Base-by-base conservation (phyloP, 2,329 filamentous ascomycete species). In the Aspergillus quadrilineatus region DNA sequence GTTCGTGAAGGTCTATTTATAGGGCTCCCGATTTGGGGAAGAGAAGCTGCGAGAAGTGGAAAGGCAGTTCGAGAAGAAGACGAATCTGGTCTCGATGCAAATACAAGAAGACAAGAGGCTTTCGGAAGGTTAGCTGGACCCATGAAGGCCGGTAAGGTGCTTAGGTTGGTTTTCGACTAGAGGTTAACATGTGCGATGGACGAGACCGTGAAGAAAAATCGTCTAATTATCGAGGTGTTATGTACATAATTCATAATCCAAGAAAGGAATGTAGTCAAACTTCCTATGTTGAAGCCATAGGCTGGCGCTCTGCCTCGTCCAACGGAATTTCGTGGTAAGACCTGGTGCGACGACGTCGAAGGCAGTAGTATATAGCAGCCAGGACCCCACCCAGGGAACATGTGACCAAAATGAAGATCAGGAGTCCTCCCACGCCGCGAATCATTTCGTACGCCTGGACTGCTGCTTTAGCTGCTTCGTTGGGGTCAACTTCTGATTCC, bases 401-500 rank as follows among this genome's bases (percentile, higher is more conserved):
- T 2, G 54, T 41, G n/a, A 67, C 36, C 36, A 69, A 46, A 37
- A 72, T 60, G 51, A 70, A 64, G 22, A 73, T 64, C 39, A 73
- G 44, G 3, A 73, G 52, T 17, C 63, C 65, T 4, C 69, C 67
- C 2, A 72, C 57, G 12, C 65, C 66, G 43, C 63, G 67, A 22
- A 73, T 63, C 26, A 72, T 56, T 12, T 72, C 67, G 55, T 67
- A 70, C 7, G 70, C 70, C 57, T 65, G 65, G 56, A 60, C 63
- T 28, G 67, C 63, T 3, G 66, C 58, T 46, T 67, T 65, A 55
- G 69, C 67, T 10, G 66, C 65, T 46, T 68, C 64, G 46, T 70
- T 63, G 30, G 56, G 50, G 36, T 62, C 55, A 17, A 46, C 22
- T 22, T 57, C 36, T 4, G 52, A 49, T 4, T 43, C 30, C 22